Conservation (phyloP, 2,329 filamentous ascomycete species). For the Gliomastix tumulicola region DNA sequence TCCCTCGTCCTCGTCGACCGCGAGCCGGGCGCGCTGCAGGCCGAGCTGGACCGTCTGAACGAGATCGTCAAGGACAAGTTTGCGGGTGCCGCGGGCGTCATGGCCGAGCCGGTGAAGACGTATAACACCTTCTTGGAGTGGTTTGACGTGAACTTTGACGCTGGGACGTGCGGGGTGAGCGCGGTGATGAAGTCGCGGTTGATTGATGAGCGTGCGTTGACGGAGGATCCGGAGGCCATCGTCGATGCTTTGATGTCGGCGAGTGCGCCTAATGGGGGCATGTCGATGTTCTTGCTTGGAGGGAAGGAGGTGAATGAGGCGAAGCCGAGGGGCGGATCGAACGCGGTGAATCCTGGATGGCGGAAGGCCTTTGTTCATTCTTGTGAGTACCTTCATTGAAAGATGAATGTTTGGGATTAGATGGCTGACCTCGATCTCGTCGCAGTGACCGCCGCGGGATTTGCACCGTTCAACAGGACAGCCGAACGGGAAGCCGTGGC, state of each 20-base stretch:
- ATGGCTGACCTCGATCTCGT: constrained; percentile 3
- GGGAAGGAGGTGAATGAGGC: constrained; percentile 37
- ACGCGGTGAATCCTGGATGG: constrained; percentile 45
- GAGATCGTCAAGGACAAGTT: constrained; percentile 23
- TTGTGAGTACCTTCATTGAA: constrained; percentile 28
- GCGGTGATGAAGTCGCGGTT: constrained; percentile 34
- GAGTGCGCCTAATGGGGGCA: constrained; percentile 12
- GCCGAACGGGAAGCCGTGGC: constrained; percentile 15
- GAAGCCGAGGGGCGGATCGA: constrained; percentile 33
- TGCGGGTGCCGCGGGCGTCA: constrained; percentile 12
- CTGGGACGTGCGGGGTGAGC: constrained; percentile 23
- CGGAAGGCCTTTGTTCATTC: constrained; percentile 33
- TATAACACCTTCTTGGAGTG: constrained; percentile 28
- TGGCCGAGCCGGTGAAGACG: constrained; percentile 21
- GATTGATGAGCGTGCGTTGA: constrained; percentile 27
- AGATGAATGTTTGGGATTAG: too few species aligned
- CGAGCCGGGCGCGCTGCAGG: not conserved
- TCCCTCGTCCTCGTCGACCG: not conserved
- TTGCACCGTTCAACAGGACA: constrained; percentile 11
- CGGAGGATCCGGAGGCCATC: constrained; percentile 21
- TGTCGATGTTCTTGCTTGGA: constrained; percentile 31
- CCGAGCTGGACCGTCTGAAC: not conserved
- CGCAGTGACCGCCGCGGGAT: not conserved
- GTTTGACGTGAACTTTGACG: constrained; percentile 27
- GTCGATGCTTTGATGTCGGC: constrained; percentile 27